phyloP scores from a whole-genome alignment of 768 basidiomycete genomes.

The Suillus weaverae region DNA sequence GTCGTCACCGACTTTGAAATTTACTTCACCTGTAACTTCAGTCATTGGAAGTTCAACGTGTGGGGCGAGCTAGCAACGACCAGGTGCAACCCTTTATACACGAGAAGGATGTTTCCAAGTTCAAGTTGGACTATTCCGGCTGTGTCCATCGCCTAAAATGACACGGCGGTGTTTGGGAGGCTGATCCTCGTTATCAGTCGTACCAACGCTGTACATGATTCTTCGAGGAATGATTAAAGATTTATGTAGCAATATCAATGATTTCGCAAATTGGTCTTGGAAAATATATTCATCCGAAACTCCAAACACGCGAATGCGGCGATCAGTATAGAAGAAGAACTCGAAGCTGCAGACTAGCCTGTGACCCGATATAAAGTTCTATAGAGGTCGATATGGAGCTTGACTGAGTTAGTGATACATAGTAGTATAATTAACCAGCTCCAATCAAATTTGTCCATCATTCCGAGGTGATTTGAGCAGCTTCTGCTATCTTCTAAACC shows the following conservation, averaged over 20 bases:
- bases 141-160: neutral
- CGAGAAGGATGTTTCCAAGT: neutral
- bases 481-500: neutral
- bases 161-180: neutral
- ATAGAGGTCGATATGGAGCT: neutral
- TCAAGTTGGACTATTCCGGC: neutral
- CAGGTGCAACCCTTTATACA: neutral
- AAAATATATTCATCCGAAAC: neutral
- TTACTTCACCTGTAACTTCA: conserved; percentile 5
- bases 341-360: neutral
- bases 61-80: neutral
- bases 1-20: conserved; percentile 7
- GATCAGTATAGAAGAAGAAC: neutral
- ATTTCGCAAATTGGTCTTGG: neutral
- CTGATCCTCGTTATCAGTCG: neutral
- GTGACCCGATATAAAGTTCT: neutral
- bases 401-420: neutral
- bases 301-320: neutral
- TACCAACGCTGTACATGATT: neutral
- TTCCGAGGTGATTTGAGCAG: neutral
- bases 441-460: neutral
- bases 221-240: neutral
- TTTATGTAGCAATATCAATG: neutral
- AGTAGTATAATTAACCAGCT: neutral
- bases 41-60: neutral